A percentile compares a stretch with the other conserved stretches of the same genome.
phyloP scores from a whole-genome alignment of 2,329 filamentous ascomycete species.

The Penicillium aurantiogriseum region DNA sequence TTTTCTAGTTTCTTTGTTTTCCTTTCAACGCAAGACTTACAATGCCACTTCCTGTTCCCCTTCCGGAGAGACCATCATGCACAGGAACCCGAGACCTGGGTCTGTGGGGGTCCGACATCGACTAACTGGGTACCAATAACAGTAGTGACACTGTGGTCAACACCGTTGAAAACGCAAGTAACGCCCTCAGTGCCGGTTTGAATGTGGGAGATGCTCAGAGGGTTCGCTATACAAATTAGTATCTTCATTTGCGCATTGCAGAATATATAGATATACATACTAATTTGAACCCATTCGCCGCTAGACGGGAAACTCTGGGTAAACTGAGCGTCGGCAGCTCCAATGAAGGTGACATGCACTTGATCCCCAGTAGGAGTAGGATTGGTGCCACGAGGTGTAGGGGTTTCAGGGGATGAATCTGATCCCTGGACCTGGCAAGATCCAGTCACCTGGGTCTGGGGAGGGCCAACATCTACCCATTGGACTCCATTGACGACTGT shows the following conservation, averaged over 20 bases:
- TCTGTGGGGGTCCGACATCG: slow-evolving; percentile 18
- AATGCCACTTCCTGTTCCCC: neutral
- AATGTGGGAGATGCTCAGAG: slow-evolving; percentile 19
- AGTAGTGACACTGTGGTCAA: slow-evolving; percentile 15
- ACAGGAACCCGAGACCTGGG: slow-evolving; percentile 10
- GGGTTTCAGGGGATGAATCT: neutral
- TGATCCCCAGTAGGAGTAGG: neutral
- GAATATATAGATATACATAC: slow-evolving; percentile 5
- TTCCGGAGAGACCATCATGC: neutral
- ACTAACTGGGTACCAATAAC: slow-evolving; percentile 8
- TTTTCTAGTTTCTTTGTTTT: neutral
- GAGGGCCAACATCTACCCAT: slow-evolving; percentile 29
- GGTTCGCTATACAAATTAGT: slow-evolving; percentile 11
- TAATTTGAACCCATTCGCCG: slow-evolving; percentile 5
- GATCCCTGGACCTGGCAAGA: neutral
- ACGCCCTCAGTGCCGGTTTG: slow-evolving; percentile 1
- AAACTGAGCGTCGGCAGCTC: slow-evolving; percentile 5
- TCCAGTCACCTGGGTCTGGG: slow-evolving; percentile 26
- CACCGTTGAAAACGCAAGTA: slow-evolving; percentile 11
- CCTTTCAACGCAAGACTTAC: neutral
- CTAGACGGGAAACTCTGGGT: neutral
- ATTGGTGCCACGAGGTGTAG: neutral
- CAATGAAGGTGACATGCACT: slow-evolving; percentile 5
- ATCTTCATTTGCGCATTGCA: neutral
- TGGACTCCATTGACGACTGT: slow-evolving; percentile 22